These are phyloP conservation scores for Lactuca saligna DNA, from an alignment of 129 eudicot species.

Conservation along the genomic window DNA sequence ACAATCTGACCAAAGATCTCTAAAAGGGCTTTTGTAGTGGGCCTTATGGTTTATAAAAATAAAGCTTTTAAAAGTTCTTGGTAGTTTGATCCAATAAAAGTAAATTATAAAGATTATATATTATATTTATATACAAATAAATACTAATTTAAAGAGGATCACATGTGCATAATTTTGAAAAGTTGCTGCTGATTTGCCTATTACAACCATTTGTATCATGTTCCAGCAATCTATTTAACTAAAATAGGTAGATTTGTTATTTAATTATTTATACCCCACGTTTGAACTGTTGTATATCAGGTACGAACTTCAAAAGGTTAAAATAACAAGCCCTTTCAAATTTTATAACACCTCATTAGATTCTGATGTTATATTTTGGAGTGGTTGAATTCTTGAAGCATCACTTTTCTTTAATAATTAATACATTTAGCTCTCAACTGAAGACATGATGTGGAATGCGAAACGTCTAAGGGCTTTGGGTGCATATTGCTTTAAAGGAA, in stretches of 20 bases:
- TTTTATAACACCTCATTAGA: neutral
- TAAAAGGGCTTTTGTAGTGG: neutral
- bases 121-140: neutral
- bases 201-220: neutral
- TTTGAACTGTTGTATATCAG: neutral
- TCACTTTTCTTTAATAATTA: too few relatives aligned
- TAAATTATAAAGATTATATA: too few relatives aligned
- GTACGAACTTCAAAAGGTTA: neutral
- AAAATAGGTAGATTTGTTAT: neutral
- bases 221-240: neutral
- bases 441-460: neutral
- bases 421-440: neutral
- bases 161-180: neutral
- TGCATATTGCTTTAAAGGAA: constrained; percentile 9
- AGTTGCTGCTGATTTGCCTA: neutral
- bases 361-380: neutral
- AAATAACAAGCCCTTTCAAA: neutral
- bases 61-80: too few relatives aligned
- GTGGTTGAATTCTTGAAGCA: neutral
- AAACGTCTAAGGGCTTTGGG: neutral
- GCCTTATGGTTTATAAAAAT: neutral
- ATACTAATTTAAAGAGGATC: neutral
- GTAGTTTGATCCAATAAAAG: too few relatives aligned
- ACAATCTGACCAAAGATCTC: neutral
- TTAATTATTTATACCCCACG: neutral